Evolutionary conservation across 2,329 filamentous ascomycete species (phyloP).

Genomic region (Chaetomiaceae sp.): DNA sequence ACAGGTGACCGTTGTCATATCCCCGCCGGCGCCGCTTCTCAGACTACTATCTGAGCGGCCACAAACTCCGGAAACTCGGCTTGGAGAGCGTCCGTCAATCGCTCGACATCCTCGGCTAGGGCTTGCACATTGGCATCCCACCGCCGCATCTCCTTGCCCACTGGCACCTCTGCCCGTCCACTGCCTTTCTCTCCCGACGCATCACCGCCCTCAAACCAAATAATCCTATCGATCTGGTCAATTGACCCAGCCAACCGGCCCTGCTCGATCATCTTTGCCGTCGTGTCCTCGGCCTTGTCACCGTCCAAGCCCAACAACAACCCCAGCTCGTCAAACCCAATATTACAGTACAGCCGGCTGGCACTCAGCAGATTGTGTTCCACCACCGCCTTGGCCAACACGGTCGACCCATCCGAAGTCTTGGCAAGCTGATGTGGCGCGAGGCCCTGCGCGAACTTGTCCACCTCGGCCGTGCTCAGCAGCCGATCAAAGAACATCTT

Average conservation of each 20-base stretch:
- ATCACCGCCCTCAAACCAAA: slow-evolving; percentile 78
- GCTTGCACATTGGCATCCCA: slow-evolving; percentile 90
- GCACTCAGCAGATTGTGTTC: slow-evolving; percentile 93
- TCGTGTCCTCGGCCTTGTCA: slow-evolving; percentile 83
- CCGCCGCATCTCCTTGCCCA: slow-evolving; percentile 68
- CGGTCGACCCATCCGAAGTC: slow-evolving; percentile 86
- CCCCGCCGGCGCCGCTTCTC: no score
- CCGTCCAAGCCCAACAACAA: slow-evolving; percentile 71
- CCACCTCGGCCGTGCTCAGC: slow-evolving; percentile 75
- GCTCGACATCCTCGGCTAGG: slow-evolving; percentile 65
- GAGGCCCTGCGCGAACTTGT: slow-evolving; percentile 75
- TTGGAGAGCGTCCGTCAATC: slow-evolving; percentile 42
- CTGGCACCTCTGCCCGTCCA: slow-evolving; percentile 57
- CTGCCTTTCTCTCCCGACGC: slow-evolving; percentile 65
- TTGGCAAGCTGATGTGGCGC: slow-evolving; percentile 84
- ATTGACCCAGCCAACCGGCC: slow-evolving; percentile 82
- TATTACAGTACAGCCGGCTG: slow-evolving; percentile 75
- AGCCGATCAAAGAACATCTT: slow-evolving; percentile 96
- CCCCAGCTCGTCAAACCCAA: slow-evolving; percentile 70
- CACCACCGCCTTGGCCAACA: slow-evolving; percentile 86
- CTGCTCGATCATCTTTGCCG: slow-evolving; percentile 93
- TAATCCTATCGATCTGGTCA: slow-evolving; percentile 85
- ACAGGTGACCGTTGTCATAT: no score
- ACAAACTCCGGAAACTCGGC: slow-evolving; percentile 62
- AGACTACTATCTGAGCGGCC: slow-evolving; percentile 21